Evolutionary conservation across 2,329 filamentous ascomycete genomes (phyloP), one percentile per base, ranked within the genome.

Genomic region (Phyllosticta capitalensis): DNA sequence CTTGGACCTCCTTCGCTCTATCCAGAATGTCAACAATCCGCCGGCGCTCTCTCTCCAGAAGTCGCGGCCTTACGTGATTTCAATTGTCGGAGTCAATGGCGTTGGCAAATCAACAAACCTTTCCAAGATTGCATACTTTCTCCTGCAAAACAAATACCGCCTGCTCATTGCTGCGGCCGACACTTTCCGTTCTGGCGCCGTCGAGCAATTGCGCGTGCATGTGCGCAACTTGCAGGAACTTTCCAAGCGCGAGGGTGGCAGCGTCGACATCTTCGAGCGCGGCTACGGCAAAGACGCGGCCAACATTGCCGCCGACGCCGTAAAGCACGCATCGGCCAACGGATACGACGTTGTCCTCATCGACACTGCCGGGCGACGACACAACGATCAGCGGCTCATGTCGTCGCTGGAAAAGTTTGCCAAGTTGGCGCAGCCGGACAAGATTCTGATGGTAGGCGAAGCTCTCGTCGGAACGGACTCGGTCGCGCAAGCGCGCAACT

Each of bases 261-360:
- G 84, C 59, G 90, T 99, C 54, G 92, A 95, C 71, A 80, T 99
- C 54, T 99, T 95, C 74, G 90, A 99, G 71, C 94, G 95, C 76
- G 94, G 94, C 38, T 99, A 99, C 71, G 94, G 94, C 67, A 97
- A 96, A 70, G 95, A 99, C 70, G 94, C 95, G 0, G 95, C 95
- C 10, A 88, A 91, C 48, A 92, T 99, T 52, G 94, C 94, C 51
- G 91, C 92, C 71, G 94, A 97, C 67, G 92, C 94, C 0, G 92
- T 99, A n/a, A 73, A 80, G 2, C 88, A 88, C 68, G 94, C 90
- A 0, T 80, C 84, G 0, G 82, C 86, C 57, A 81, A 90, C 65
- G 82, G 82, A 49, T 97, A 88, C 69, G 92, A 97, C 68, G 94
- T 99, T 10, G 94, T 99, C 0, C 82, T 99, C 61, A 96, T 99